These are phyloP conservation scores for Plantago major DNA, from an alignment of 257 asterid genomes.

Conservation along the genomic window DNA sequence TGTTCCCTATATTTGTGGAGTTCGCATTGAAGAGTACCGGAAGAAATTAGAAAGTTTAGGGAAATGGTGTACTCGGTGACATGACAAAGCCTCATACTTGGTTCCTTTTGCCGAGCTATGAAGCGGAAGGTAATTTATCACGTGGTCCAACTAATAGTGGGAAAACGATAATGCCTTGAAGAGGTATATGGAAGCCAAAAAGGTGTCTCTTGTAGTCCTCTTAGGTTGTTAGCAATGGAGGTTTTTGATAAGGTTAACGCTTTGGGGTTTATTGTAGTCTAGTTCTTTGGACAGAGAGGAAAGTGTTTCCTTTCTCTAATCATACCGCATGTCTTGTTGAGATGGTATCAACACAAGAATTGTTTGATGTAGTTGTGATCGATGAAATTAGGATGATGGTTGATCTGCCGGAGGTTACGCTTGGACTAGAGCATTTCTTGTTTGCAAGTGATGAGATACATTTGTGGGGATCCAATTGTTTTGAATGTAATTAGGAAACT, in stretches of 20 bases:
- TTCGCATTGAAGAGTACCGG: conserved; percentile 70
- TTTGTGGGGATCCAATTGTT: conserved; percentile 97
- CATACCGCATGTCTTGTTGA: conserved; percentile 99
- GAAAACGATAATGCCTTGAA: conserved; percentile 87
- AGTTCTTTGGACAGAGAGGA: conserved; percentile 88
- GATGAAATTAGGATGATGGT: conserved; percentile 98
- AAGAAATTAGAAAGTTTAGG: conserved; percentile 73
- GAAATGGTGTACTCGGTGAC: conserved; percentile 87
- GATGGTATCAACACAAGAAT: conserved; percentile 75
- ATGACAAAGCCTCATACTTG: conserved; percentile 91
- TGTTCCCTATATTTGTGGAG: conserved; percentile 80
- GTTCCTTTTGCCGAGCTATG: conserved; percentile 99
- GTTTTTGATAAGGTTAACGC: conserved; percentile 95
- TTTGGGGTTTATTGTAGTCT: conserved; percentile 77
- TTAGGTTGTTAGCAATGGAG: conserved; percentile 93
- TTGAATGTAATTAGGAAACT: conserved; percentile 53
- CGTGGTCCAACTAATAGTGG: conserved; percentile 99
- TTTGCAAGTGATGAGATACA: conserved; percentile 91
- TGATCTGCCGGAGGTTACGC: conserved; percentile 82
- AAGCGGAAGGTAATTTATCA: conserved; percentile 81
- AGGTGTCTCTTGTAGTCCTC: conserved; percentile 91
- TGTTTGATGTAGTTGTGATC: conserved; percentile 88
- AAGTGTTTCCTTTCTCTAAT: conserved; percentile 74
- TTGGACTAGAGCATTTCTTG: conserved; percentile 91
- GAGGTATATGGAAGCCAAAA: conserved; percentile 90